Percentiles rank a stretch among this genome's conserved stretches.
phyloP scores from a whole-genome alignment of 2,329 filamentous ascomycete genomes.

The Ophiosphaerella narmari region DNA sequence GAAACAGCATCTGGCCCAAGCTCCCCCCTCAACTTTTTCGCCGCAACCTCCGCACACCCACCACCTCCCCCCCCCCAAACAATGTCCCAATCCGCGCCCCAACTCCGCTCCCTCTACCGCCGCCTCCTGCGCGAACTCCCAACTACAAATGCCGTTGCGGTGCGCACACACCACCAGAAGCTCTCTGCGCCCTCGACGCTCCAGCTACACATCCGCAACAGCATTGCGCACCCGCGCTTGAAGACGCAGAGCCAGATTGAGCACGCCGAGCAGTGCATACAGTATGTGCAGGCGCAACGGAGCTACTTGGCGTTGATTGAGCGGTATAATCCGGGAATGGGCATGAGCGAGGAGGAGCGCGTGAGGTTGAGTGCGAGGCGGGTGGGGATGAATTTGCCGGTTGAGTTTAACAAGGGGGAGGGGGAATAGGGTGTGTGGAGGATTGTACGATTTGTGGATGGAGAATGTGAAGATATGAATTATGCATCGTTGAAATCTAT shows the following conservation, averaged over 20 bases:
- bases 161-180: constrained; percentile 41
- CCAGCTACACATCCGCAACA: constrained; percentile 69
- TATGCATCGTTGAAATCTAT: too few relatives aligned
- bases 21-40: constrained; percentile 29
- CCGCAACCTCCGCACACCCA: constrained; percentile 28
- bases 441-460: too few relatives aligned
- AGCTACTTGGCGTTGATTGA: constrained; percentile 81
- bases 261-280: constrained; percentile 77
- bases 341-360: constrained; percentile 82
- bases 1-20: constrained; percentile 19
- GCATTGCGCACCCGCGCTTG: constrained; percentile 53
- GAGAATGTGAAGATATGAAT: too few relatives aligned
- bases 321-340: constrained; percentile 91
- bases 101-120: constrained; percentile 80
- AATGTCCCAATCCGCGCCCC: constrained; percentile 51
- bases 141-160: constrained; percentile 55
- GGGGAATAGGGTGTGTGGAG: not conserved
- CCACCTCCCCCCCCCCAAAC: not conserved
- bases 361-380: constrained; percentile 81
- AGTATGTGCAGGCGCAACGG: constrained; percentile 84
- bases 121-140: constrained; percentile 88
- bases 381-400: constrained; percentile 87
- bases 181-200: constrained; percentile 67
- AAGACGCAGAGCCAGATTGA: constrained; percentile 31
- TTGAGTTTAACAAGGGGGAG: constrained; percentile 54